A percentile compares a stretch with the other conserved stretches of the same genome.
Conservation (phyloP, 108 stramenopile genomes). For the Discostella pseudostelligera region DNA sequence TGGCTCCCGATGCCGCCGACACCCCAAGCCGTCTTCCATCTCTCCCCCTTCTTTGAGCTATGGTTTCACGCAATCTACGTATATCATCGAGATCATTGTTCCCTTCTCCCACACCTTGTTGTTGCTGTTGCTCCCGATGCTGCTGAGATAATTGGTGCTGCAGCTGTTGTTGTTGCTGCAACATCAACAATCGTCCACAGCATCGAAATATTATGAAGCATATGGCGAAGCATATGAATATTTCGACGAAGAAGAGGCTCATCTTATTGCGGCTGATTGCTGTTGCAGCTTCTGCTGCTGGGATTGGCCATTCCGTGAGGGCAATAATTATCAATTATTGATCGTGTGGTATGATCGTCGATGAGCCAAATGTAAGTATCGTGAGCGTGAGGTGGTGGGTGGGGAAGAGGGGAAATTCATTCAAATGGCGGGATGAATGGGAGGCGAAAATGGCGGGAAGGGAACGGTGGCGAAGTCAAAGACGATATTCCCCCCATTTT, state of each 20-base stretch:
- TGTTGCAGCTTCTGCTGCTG: too few species aligned
- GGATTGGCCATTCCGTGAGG: too few species aligned
- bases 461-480: too few species aligned
- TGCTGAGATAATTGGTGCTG: neutral
- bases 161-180: neutral
- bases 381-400: too few species aligned
- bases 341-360: too few species aligned
- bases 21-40: neutral
- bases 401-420: too few species aligned
- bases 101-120: neutral
- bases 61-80: neutral
- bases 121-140: neutral
- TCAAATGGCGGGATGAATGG: too few species aligned
- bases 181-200: neutral
- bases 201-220: conserved; percentile 14
- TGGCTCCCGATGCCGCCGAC: too few species aligned
- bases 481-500: too few species aligned
- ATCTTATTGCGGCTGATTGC: neutral
- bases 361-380: too few species aligned
- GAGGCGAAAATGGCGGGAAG: too few species aligned
- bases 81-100: neutral
- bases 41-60: neutral
- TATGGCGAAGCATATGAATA: conserved; percentile 12
- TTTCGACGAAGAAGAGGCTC: conserved; percentile 11
- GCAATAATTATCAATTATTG: too few species aligned